Evolutionary conservation across 129 eudicot species (phyloP).

Genomic region (Saposhnikovia divaricata): DNA sequence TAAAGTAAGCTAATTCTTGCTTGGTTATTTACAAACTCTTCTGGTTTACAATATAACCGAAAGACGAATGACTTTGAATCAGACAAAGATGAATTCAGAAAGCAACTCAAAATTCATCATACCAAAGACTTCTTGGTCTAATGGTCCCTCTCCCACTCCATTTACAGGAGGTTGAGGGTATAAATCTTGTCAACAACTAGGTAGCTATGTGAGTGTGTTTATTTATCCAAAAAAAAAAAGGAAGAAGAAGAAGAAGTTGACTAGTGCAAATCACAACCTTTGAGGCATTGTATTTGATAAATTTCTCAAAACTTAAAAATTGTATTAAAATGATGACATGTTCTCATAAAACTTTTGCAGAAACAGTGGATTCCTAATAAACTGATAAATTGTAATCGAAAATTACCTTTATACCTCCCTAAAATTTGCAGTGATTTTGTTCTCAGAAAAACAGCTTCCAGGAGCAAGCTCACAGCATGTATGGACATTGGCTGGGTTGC

Average conservation of each 20-base stretch:
- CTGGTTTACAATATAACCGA: neutral
- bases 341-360: neutral
- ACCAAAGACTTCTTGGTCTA: neutral
- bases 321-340: neutral
- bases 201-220: no score
- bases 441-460: conserved; percentile 75
- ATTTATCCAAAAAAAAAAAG: no score
- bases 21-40: neutral
- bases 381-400: conserved; percentile 1
- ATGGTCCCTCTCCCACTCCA: neutral
- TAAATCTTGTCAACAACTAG: no score
- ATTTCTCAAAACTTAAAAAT: neutral
- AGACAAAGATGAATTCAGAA: neutral
- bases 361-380: neutral
- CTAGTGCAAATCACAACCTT: neutral
- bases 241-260: neutral
- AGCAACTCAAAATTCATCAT: neutral
- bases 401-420: conserved; percentile 70
- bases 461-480: conserved; percentile 64
- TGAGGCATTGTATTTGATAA: neutral
- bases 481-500: conserved; percentile 50
- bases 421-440: conserved; percentile 81
- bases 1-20: neutral
- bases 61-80: neutral
- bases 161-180: no score